phyloP scores from a whole-genome alignment of 176 grass and related monocot species.

The Carex cristatella region DNA sequence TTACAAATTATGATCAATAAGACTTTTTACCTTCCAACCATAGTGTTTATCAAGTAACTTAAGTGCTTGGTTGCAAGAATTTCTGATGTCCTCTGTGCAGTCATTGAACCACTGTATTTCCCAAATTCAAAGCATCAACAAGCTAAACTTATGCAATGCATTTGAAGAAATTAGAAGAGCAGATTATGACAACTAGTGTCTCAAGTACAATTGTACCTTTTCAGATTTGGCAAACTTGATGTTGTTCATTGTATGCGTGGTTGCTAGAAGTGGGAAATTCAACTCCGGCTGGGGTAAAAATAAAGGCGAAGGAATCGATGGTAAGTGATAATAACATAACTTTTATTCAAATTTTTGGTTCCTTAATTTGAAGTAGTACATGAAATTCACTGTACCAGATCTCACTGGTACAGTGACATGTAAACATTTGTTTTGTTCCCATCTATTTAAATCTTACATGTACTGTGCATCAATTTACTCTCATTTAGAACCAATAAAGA shows the following conservation, averaged over 20 bases:
- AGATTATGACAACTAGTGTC: neutral
- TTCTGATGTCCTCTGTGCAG: slow-evolving; percentile 51
- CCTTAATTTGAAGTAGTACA: neutral
- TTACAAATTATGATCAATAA: neutral
- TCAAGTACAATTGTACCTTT: slow-evolving; percentile 31
- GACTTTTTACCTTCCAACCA: slow-evolving; percentile 60
- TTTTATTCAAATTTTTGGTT: neutral
- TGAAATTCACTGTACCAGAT: neutral
- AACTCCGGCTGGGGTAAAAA: slow-evolving; percentile 41
- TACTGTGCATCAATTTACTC: neutral
- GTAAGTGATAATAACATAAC: neutral
- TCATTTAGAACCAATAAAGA: neutral
- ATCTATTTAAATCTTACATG: neutral
- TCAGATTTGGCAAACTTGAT: slow-evolving; percentile 72
- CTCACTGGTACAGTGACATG: neutral
- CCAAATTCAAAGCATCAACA: slow-evolving; percentile 13
- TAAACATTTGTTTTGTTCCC: neutral
- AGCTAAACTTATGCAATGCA: neutral
- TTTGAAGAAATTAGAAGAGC: neutral
- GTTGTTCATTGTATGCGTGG: slow-evolving; percentile 30
- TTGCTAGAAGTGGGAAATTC: slow-evolving; percentile 54
- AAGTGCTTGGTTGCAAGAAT: slow-evolving; percentile 61
- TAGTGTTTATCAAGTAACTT: slow-evolving; percentile 38
- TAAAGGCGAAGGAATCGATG: neutral
- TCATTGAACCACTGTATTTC: slow-evolving; percentile 75